Base-by-base conservation (phyloP, 2,329 filamentous ascomycete species). In the Aspergillus sp. region DNA sequence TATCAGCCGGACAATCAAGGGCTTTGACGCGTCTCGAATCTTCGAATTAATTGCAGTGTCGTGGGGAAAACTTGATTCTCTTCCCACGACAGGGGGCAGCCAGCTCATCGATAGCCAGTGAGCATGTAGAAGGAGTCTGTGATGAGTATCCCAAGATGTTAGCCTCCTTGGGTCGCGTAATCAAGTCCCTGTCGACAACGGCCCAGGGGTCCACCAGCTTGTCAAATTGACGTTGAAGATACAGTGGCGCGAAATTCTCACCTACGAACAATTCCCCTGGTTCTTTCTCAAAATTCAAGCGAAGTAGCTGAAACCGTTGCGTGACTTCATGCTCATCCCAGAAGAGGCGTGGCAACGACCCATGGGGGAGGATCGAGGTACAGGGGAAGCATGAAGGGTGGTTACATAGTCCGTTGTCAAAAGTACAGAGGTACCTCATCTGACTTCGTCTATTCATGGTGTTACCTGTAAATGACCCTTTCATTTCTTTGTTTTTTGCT, bases 351-450 rank as follows among this genome's bases (percentile, higher is more conserved):
- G 27, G 11, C 12, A 40, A 39, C 28, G 27, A 44, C 27, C 51
- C 51, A 49, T 45, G 50, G 52, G 10, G 40, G 12, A 11, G 11
- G 27, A 32, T 13, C 38, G 36, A 52, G 49, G 51, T 44, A 50
- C 48, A 36, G n/a, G 47, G 54, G 53, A 28, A 38, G 36, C 28
- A 38, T 38, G 10, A 38, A 27, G 36, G 12, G 19, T 38, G 36
- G 48, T 39, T 51, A 38, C 36, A 37, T 37, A 38, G 36, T 38
- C 10, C 36, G 27, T 19, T 54, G 39, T 30, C 43, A 40, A 36
- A 19, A 19, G 19, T 19, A 19, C 19, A 19, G 19, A 19, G 19
- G 19, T 19, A 19, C 32, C 36, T 38, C 13, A 29, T 27, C 36
- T 38, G 27, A 27, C 29, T 6, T 8, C 36, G 29, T n/a, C 26